These are phyloP conservation scores for Dryas drummondii DNA, from an alignment of 306 rosid genomes.

Conservation along the genomic window DNA sequence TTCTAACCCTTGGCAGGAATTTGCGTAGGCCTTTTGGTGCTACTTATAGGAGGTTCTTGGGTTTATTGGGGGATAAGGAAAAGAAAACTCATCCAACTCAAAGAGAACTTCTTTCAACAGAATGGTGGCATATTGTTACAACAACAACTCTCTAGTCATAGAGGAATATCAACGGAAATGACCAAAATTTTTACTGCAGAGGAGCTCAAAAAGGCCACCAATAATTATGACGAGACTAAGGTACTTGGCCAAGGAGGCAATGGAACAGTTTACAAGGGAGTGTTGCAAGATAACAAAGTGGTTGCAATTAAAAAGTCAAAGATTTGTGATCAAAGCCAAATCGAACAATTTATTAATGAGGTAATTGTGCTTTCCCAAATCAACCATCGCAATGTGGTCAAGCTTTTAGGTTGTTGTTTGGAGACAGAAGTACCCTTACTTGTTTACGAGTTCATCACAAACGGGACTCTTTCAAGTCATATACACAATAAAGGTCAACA, in stretches of 20 bases:
- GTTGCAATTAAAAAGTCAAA: slow-evolving; percentile 8
- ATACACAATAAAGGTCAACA: not conserved
- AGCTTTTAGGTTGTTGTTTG: too few relatives aligned
- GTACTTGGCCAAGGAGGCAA: not conserved
- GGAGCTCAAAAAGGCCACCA: not conserved
- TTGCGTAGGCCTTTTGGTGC: not conserved
- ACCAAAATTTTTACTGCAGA: not conserved
- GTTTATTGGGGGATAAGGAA: not conserved
- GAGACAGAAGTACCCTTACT: too few relatives aligned
- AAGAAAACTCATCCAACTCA: not conserved
- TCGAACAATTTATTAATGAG: not conserved
- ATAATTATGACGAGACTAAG: not conserved
- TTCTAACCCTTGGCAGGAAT: not conserved
- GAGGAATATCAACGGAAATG: not conserved
- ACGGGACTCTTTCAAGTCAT: not conserved
- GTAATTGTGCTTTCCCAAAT: not conserved
- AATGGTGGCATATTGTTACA: slow-evolving; percentile 3
- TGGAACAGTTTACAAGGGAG: not conserved
- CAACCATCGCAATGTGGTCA: too few relatives aligned
- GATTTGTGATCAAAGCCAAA: not conserved
- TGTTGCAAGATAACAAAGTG: not conserved
- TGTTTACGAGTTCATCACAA: too few relatives aligned
- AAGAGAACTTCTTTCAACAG: not conserved
- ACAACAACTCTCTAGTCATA: not conserved
- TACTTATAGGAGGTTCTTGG: not conserved